Percentiles rank a stretch among this genome's conserved stretches.
Conservation (phyloP, 768 basidiomycete genomes). For the Russula sp. region DNA sequence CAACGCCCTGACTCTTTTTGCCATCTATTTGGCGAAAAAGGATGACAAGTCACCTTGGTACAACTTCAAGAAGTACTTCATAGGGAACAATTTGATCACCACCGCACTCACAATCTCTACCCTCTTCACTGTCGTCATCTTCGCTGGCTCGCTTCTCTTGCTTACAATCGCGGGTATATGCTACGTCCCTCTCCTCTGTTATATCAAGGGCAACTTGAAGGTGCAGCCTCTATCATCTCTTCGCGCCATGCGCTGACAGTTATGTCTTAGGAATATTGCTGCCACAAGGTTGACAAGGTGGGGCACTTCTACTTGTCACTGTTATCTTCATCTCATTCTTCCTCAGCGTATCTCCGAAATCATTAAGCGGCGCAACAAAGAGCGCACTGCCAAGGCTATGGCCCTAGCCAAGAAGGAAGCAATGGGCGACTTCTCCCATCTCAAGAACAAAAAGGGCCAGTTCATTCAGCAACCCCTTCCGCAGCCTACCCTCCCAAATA, state of each 20-base stretch:
- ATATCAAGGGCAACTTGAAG: constrained; percentile 97
- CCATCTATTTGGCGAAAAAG: constrained; percentile 65
- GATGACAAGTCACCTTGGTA: constrained; percentile 50
- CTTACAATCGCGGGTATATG: constrained; percentile 78
- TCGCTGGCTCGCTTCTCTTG: constrained; percentile 74
- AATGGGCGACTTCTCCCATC: constrained; percentile 80
- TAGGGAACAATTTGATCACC: constrained; percentile 59
- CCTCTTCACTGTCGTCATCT: constrained; percentile 85
- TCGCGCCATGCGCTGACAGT: constrained; percentile 11
- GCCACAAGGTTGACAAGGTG: constrained; percentile 98
- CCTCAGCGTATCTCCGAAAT: constrained; percentile 83
- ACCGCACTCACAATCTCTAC: constrained; percentile 84
- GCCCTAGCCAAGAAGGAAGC: constrained; percentile 88
- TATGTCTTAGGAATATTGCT: constrained; percentile 78
- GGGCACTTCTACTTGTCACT: constrained; percentile 15
- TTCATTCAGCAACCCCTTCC: constrained; percentile 73
- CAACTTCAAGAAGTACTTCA: constrained; percentile 73
- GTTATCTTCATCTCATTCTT: constrained; percentile 17
- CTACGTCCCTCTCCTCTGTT: constrained; percentile 91
- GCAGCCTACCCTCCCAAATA: constrained; percentile 90
- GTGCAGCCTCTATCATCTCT: constrained; percentile 34
- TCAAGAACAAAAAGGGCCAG: constrained; percentile 91
- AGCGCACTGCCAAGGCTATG: constrained; percentile 74
- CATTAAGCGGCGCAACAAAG: constrained; percentile 86
- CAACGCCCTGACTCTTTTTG: constrained; percentile 95